phyloP scores from a whole-genome alignment of 305 asterid genomes.

The Fraxinus sp. region DNA sequence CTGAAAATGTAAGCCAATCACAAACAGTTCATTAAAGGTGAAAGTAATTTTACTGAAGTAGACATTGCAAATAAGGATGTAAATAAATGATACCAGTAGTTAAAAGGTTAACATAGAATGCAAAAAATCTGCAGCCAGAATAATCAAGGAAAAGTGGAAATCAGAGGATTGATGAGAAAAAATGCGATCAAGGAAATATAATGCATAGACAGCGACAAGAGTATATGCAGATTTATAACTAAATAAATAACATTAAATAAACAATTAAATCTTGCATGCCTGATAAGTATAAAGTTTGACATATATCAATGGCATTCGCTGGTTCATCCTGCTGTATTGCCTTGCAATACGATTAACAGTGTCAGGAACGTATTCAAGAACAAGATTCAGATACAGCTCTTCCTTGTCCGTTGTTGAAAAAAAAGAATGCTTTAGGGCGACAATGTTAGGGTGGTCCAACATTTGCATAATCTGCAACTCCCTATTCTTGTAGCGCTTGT shows the following conservation, averaged over 20 bases:
- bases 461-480: slow-evolving; percentile 95
- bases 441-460: slow-evolving; percentile 96
- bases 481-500: slow-evolving; percentile 93
- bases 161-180: slow-evolving; percentile 6
- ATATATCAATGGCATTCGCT: slow-evolving; percentile 79
- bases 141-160: background rate
- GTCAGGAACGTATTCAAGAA: slow-evolving; percentile 94
- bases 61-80: background rate
- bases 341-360: slow-evolving; percentile 88
- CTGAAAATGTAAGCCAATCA: background rate
- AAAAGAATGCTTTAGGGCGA: slow-evolving; percentile 86
- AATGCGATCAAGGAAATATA: slow-evolving; percentile 7
- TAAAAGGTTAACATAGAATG: slow-evolving; percentile 2
- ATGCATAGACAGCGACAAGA: slow-evolving; percentile 12
- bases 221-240: background rate
- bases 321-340: slow-evolving; percentile 89
- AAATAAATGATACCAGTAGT: background rate
- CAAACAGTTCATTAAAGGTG: background rate
- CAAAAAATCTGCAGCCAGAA: background rate
- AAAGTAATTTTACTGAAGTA: slow-evolving; percentile 2
- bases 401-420: slow-evolving; percentile 87
- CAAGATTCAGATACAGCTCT: slow-evolving; percentile 91
- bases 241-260: background rate
- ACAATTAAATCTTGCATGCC: slow-evolving; percentile 35
- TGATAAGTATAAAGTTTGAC: slow-evolving; percentile 92